Evolutionary conservation across 257 asterid species (phyloP).

Genomic region (Thymus mandschuricus): DNA sequence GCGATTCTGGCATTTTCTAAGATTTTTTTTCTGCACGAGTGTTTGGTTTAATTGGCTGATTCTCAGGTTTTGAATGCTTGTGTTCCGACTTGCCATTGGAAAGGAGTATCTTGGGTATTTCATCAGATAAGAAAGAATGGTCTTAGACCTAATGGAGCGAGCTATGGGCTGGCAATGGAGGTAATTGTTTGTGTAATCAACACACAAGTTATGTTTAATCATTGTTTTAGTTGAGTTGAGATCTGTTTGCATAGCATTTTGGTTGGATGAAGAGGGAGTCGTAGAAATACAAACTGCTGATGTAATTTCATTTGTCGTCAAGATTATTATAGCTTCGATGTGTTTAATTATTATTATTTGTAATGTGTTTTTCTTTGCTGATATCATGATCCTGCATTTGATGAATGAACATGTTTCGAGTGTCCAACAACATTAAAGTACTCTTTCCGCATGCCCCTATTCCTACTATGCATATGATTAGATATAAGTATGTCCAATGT

Average conservation of each 20-base stretch:
- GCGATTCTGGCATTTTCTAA: constrained; percentile 17
- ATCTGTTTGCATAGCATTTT: constrained; percentile 4
- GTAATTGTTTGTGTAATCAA: constrained; percentile 41
- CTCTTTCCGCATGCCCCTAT: neutral
- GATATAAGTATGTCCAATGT: neutral
- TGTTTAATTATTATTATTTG: neutral
- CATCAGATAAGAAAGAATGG: constrained; percentile 81
- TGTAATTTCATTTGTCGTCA: neutral
- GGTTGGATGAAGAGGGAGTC: constrained; percentile 9
- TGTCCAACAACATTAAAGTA: neutral
- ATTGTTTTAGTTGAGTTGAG: constrained; percentile 12
- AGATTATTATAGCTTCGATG: neutral
- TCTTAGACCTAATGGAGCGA: constrained; percentile 87
- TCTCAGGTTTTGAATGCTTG: constrained; percentile 89
- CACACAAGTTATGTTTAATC: constrained; percentile 11
- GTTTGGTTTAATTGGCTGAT: constrained; percentile 27
- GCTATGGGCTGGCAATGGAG: constrained; percentile 99
- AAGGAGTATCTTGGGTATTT: constrained; percentile 95
- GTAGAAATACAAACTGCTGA: neutral
- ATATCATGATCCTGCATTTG: constrained; percentile 11
- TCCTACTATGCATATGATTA: constrained; percentile 15
- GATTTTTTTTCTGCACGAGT: constrained; percentile 21
- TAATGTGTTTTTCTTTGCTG: constrained; percentile 15
- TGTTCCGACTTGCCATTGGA: constrained; percentile 85
- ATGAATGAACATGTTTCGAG: neutral